Percentiles rank a stretch among this genome's conserved stretches.
Evolutionary conservation across 495 filamentous ascomycete species (phyloP).

Genomic region (Hypoxylon crocopeplum): DNA sequence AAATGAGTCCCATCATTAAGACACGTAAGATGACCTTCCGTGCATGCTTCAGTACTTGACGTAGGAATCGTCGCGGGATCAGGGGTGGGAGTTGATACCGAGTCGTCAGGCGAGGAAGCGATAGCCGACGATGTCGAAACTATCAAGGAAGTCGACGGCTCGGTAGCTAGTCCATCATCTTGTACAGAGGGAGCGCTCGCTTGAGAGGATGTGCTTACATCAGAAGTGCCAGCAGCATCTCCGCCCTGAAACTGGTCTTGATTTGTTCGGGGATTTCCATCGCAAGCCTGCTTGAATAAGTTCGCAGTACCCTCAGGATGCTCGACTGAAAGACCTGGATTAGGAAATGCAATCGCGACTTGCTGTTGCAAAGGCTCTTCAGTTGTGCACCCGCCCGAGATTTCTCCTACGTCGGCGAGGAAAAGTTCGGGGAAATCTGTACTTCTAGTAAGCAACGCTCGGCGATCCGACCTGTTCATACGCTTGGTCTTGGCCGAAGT

Average conservation of each 20-base stretch:
- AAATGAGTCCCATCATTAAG: conserved; percentile 30
- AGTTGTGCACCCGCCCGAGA: conserved; percentile 26
- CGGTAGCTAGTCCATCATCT: background rate
- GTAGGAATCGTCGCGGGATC: background rate
- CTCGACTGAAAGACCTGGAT: conserved; percentile 33
- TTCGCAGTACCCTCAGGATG: conserved; percentile 31
- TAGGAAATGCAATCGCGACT: conserved; percentile 36
- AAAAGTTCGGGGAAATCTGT: conserved; percentile 23
- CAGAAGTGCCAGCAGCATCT: background rate
- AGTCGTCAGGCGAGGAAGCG: background rate
- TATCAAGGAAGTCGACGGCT: background rate
- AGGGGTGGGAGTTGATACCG: background rate
- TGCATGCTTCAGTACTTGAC: conserved; percentile 4
- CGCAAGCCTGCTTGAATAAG: conserved; percentile 33
- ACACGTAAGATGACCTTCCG: conserved; percentile 35
- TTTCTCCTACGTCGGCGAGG: conserved; percentile 29
- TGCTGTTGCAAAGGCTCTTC: conserved; percentile 52
- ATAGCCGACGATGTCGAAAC: background rate
- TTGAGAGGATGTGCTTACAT: background rate
- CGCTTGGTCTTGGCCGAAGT: conserved; percentile 25
- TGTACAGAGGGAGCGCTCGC: background rate
- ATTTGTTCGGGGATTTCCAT: conserved; percentile 29
- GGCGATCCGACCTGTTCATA: background rate
- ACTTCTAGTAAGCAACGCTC: conserved; percentile 5
- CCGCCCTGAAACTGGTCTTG: background rate